Base-by-base conservation (phyloP, 2,329 filamentous ascomycete genomes). In the Orbilia quercus region DNA sequence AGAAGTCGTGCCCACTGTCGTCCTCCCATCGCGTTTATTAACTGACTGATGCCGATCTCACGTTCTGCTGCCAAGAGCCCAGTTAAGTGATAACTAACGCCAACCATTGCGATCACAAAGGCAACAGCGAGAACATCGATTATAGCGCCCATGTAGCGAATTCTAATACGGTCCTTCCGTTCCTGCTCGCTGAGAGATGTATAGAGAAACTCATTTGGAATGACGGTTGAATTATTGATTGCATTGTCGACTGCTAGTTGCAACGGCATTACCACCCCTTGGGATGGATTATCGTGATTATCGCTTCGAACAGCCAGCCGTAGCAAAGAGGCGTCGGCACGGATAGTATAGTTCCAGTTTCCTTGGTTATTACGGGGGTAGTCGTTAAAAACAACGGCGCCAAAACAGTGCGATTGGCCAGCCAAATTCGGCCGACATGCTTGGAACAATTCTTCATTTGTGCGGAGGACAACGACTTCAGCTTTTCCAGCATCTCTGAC, bases 21-120 rank as follows among this genome's bases (percentile, higher is more conserved):
- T 0, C 91, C 90, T 84, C 95, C 93, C 91, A 96, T 96, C 62
- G 91, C 90, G 80, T 97, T 93, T 45, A 97, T 87, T 25, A 97
- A 84, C 75, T 92, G 91, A 2, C 91, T 91, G 86, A 96, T 95
- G 67, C 92, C 93, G 14, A 88, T 84, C 82, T 97, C 93, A 64
- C 93, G 85, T 81, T 97, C 93, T 1, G 89, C 88, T 6, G 93
- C 92, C 79, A 96, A 89, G 77, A 93, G 88, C 7, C 93, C 93
- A 0, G 91, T 91, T 65, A 96, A 83, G 78, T 97, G 92, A 79
- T 96, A 97, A 38, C 89, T 89, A 23, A 96, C 86, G 62, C 91
- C 91, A 48, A 95, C 88, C 62, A 95, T 85, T 18, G 88, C 90
- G 54, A 92, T 87, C 77, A 96, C 88, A 78, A 96, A 92, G 0